A percentile compares a stretch with the other conserved stretches of the same genome.
Evolutionary conservation across 495 filamentous ascomycete genomes (phyloP).

Genomic region (Penicillium cinerascens): DNA sequence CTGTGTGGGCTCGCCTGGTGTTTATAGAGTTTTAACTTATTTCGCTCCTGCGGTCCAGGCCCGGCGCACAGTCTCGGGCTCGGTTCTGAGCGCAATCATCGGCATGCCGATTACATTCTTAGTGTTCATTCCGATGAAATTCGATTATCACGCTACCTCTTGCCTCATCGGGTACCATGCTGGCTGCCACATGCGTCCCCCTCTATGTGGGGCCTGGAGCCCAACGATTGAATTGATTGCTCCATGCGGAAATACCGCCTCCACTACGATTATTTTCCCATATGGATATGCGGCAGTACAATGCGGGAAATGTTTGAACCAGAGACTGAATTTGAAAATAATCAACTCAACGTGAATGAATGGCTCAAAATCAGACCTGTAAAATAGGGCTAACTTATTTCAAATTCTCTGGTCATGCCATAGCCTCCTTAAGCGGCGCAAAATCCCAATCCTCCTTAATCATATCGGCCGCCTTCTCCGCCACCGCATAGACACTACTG

Average conservation of each 20-base stretch:
- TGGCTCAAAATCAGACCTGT: too few species aligned
- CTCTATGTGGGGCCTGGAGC: background rate
- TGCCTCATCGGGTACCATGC: background rate
- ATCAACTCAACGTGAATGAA: too few species aligned
- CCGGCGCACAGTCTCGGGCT: background rate
- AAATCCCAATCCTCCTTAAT: slow-evolving; percentile 41
- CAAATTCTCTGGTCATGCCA: too few species aligned
- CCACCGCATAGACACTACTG: slow-evolving; percentile 52
- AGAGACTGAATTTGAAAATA: background rate
- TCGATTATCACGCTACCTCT: background rate
- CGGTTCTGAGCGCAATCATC: background rate
- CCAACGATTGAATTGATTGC: background rate
- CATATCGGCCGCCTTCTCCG: slow-evolving; percentile 51
- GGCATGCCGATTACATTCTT: background rate
- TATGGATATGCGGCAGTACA: too few species aligned
- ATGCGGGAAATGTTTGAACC: background rate
- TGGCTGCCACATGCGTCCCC: too few species aligned
- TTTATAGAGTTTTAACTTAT: background rate
- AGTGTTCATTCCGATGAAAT: background rate
- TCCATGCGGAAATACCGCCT: background rate
- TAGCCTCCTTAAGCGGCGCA: background rate
- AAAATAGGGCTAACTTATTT: too few species aligned
- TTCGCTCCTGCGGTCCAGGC: background rate
- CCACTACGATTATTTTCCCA: background rate
- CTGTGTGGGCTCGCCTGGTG: background rate